phyloP scores from a whole-genome alignment of 164 flowering plant genomes.

The Akebia trifoliata region DNA sequence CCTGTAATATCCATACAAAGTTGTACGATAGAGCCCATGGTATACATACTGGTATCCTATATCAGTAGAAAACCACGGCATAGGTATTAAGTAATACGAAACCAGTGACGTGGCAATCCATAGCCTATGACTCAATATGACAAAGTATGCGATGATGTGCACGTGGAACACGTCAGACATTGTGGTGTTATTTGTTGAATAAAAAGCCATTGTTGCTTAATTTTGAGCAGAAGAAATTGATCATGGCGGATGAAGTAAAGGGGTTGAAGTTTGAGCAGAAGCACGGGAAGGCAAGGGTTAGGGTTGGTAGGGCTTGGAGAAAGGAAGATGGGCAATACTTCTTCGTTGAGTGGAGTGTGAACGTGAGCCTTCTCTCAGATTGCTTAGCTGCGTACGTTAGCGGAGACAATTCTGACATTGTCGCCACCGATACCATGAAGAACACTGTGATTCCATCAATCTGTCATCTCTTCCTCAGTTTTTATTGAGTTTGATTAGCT shows the following conservation, averaged over 20 bases:
- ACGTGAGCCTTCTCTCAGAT: slow-evolving; percentile 70
- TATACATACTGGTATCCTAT: too few relatives aligned
- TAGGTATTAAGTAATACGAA: too few relatives aligned
- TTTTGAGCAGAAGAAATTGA: slow-evolving; percentile 4
- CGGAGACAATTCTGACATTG: slow-evolving; percentile 85
- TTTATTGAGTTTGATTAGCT: neutral
- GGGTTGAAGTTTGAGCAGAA: slow-evolving; percentile 68
- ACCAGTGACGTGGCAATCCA: too few relatives aligned
- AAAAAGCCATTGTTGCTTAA: neutral
- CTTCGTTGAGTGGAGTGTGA: slow-evolving; percentile 83
- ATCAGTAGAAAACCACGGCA: too few relatives aligned
- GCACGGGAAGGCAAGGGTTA: slow-evolving; percentile 83
- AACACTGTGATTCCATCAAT: slow-evolving; percentile 55
- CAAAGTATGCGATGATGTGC: too few relatives aligned
- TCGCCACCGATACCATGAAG: slow-evolving; percentile 97
- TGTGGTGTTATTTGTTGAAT: neutral
- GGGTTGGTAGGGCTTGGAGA: slow-evolving; percentile 88
- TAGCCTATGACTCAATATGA: too few relatives aligned
- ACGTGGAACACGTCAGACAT: too few relatives aligned
- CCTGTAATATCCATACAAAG: too few relatives aligned
- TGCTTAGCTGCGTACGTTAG: slow-evolving; percentile 53
- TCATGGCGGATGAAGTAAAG: slow-evolving; percentile 32
- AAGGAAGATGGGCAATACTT: slow-evolving; percentile 40
- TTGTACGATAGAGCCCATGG: too few relatives aligned
- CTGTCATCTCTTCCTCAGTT: neutral